Conservation (phyloP, 176 grass and related monocot genomes). For the Triticum turgidum region DNA sequence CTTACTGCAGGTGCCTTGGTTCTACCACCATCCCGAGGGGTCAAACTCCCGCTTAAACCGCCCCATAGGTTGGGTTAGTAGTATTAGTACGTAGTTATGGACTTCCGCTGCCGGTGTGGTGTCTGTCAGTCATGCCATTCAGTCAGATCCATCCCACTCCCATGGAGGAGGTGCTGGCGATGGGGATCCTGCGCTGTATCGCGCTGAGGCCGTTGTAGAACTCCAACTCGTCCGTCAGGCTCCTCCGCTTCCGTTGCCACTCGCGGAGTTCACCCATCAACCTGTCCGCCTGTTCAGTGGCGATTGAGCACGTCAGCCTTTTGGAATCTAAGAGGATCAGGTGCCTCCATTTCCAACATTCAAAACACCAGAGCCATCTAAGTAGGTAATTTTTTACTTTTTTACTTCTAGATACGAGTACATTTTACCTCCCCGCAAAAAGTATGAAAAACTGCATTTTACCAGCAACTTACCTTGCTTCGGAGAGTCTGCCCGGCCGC, state of each 20-base stretch:
- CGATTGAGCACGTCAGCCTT: not conserved
- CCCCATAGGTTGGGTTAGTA: not conserved
- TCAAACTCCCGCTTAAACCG: not conserved
- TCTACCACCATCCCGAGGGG: not conserved
- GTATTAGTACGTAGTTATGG: not conserved
- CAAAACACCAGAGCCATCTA: not conserved
- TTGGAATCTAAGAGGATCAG: not conserved
- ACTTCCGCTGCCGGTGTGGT: not conserved
- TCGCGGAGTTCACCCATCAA: not conserved
- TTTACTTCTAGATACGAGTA: not conserved
- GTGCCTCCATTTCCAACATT: not conserved
- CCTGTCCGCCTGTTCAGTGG: slow-evolving; percentile 3
- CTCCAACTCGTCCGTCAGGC: not conserved
- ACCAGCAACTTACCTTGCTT: slow-evolving; percentile 30
- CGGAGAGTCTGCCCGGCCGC: not conserved
- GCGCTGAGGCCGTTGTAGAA: not conserved
- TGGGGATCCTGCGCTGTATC: not conserved
- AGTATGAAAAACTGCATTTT: no score
- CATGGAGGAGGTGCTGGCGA: not conserved
- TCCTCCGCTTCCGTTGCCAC: not conserved
- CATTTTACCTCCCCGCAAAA: no score
- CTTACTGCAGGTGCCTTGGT: not conserved
- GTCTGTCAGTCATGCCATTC: no score
- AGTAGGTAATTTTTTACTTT: no score
- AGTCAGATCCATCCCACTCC: not conserved